Conservation (phyloP, 345 rosid species). For the Populus alba region DNA sequence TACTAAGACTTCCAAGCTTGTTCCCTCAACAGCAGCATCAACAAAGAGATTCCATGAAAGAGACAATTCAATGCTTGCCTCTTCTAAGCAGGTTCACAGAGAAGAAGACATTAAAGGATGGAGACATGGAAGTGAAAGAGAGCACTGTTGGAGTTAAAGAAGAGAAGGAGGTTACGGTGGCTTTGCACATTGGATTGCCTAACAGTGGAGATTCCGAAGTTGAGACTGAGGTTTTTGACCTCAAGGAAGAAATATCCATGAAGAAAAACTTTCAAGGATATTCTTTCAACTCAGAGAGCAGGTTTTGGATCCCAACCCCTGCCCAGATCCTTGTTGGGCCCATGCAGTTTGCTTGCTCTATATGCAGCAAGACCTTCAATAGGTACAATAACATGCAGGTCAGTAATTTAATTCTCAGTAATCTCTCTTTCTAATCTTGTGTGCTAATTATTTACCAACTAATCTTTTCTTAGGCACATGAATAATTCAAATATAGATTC, state of each 20-base stretch:
- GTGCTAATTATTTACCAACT: not conserved
- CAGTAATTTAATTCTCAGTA: slow-evolving; percentile 3
- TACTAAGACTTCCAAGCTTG: slow-evolving; percentile 18
- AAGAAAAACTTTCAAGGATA: slow-evolving; percentile 31
- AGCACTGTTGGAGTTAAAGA: slow-evolving; percentile 24
- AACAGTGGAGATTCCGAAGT: slow-evolving; percentile 14
- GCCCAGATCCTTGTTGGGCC: slow-evolving; percentile 81
- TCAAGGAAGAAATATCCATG: slow-evolving; percentile 21
- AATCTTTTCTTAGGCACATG: not conserved
- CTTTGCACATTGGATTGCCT: slow-evolving; percentile 72
- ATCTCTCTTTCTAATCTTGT: not conserved
- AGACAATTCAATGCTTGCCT: slow-evolving; percentile 49
- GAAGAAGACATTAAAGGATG: slow-evolving; percentile 37
- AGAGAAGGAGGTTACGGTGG: slow-evolving; percentile 44
- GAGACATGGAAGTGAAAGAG: slow-evolving; percentile 16
- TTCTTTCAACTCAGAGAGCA: slow-evolving; percentile 39
- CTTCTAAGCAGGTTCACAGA: slow-evolving; percentile 49
- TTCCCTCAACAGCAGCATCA: slow-evolving; percentile 15
- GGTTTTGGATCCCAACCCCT: slow-evolving; percentile 87
- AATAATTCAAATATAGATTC: not conserved
- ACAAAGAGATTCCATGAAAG: slow-evolving; percentile 17
- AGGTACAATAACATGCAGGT: slow-evolving; percentile 94
- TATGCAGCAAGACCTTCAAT: slow-evolving; percentile 77
- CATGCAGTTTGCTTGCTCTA: slow-evolving; percentile 75
- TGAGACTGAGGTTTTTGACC: slow-evolving; percentile 13